Conservation (phyloP, 1,284 basidiomycete species). For the Leccinum solheimii region DNA sequence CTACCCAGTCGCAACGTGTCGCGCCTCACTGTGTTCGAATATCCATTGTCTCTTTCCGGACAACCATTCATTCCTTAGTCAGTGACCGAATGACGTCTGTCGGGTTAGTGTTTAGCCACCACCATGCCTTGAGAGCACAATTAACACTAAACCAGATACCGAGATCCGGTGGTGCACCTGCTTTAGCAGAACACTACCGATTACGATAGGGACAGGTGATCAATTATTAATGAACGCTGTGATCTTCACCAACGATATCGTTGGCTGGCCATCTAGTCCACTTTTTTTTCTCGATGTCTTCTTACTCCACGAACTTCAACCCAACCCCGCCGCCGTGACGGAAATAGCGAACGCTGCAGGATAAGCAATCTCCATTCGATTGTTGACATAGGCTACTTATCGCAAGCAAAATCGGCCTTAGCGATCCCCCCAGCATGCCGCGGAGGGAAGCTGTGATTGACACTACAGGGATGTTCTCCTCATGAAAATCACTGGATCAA, state of each 20-base stretch:
- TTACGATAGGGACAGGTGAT: background rate
- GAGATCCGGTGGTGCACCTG: background rate
- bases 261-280: background rate
- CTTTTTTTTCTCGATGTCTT: background rate
- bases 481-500: conserved; percentile 11
- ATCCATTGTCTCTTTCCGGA: background rate
- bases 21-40: background rate
- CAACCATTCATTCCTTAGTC: background rate
- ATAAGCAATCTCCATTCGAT: background rate
- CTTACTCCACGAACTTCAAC: background rate
- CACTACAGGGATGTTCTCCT: conserved; percentile 2
- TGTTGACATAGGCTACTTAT: background rate
- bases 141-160: background rate
- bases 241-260: no score
- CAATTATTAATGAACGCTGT: background rate
- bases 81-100: background rate
- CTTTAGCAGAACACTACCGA: background rate
- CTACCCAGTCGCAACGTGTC: background rate
- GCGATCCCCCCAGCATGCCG: background rate
- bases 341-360: background rate
- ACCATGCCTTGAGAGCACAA: background rate
- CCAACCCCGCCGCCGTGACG: background rate
- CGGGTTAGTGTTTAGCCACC: background rate
- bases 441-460: background rate
- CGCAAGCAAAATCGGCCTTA: background rate